Evolutionary conservation across 208 protist species (phyloP), one percentile per base, ranked within the genome.

Genomic region (Histomonas meleagridis): DNA sequence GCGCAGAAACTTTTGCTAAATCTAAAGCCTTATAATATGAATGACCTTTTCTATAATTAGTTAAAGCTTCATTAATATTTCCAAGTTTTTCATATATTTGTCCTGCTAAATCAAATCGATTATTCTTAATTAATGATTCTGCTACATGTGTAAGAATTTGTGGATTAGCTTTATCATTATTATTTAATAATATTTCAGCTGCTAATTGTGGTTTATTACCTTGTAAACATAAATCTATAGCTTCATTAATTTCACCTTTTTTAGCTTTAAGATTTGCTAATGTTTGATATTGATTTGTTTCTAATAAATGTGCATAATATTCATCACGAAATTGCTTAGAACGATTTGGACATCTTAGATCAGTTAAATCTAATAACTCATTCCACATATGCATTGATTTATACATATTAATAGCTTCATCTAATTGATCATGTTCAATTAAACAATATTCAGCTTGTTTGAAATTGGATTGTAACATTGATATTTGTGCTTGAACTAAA

Each of bases 321-420:
- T 79, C 70, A 7, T 79, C 70, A 3, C 70, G 1, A 1, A 79
- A 49, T 18, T 3, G 12, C 10, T 46, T 14, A 18, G 70, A 32
- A 35, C 70, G 70, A 21, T 23, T 79, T 51, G 70, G 70, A 32
- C 40, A n/a, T 18, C 70, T 32, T n/a, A 79, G 70, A 49, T 79
- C 70, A 28, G 70, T 40, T 4, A 79, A 35, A 79, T 79, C 70
- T 18, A 79, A 40, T 23, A 79, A 35, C 23, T 79, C 70, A 35
- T 79, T 79, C 70, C 70, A 79, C 70, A 79, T 79, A 43, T 79
- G 70, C 70, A 79, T 79, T 23, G 70, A 79, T 43, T 79, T 79
- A 40, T 79, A 79, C 70, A 79, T 79, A 35, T 79, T 49, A 35
- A 79, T 79, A 9, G 70, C 70, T 21, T 46, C 40, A 28, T 79